These are phyloP conservation scores for Elaeis oleifera DNA, from an alignment of 202 grass and related monocot species.

Conservation along the genomic window DNA sequence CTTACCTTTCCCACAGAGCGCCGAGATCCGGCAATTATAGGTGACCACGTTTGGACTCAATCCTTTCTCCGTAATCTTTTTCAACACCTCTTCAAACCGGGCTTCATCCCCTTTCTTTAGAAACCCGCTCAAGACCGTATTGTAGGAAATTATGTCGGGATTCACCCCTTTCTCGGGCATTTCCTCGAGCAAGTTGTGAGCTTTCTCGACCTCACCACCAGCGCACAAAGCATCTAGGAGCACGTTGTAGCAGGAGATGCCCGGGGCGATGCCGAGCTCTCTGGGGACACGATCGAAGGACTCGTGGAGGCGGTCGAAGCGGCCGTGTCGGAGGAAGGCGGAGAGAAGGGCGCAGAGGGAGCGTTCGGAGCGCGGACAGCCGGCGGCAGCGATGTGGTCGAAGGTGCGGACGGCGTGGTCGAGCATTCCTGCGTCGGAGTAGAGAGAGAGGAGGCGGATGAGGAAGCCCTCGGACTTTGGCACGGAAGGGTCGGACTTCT, in stretches of 20 bases:
- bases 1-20: conserved; percentile 38
- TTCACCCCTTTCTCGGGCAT: conserved; percentile 32
- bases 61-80: conserved; percentile 20
- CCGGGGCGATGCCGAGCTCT: conserved; percentile 38
- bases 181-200: conserved; percentile 40
- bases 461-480: conserved; percentile 66
- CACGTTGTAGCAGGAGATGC: conserved; percentile 47
- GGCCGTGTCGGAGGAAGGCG: conserved; percentile 52
- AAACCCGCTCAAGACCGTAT: conserved; percentile 59
- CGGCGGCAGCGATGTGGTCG: conserved; percentile 27
- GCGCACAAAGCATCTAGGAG: conserved; percentile 34
- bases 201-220: conserved; percentile 20
- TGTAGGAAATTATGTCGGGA: conserved; percentile 57
- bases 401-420: conserved; percentile 56
- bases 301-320: conserved; percentile 36
- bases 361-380: conserved; percentile 40
- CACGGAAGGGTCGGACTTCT: conserved; percentile 33
- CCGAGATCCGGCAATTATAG: conserved; percentile 47
- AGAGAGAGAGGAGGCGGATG: conserved; percentile 56
- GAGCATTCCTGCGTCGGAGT: conserved; percentile 52
- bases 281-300: conserved; percentile 38
- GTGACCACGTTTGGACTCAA: conserved; percentile 46
- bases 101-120: conserved; percentile 33
- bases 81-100: conserved; percentile 41
- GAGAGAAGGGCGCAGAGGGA: conserved; percentile 62